Conservation (phyloP, 306 rosid genomes). For the Gillenia trifoliata region DNA sequence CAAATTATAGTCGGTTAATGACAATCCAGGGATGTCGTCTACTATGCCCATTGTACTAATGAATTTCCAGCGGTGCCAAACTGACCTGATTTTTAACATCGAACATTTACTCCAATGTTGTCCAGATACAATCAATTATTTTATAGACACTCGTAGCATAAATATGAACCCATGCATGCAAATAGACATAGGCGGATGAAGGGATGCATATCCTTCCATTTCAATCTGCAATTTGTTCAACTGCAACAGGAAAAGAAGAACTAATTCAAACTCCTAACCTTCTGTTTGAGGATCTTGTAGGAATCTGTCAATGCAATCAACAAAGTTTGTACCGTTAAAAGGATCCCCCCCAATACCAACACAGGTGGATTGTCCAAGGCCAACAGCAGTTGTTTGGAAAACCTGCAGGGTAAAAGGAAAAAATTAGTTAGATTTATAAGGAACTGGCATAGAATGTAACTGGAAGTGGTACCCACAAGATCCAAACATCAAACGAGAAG, state of each 20-base stretch:
- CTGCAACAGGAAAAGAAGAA: neutral
- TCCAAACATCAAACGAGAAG: conserved; percentile 6
- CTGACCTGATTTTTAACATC: too few relatives aligned
- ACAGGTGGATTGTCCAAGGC: conserved; percentile 99
- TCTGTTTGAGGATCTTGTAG: conserved; percentile 91
- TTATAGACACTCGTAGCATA: too few relatives aligned
- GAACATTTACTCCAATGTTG: too few relatives aligned
- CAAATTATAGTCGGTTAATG: neutral
- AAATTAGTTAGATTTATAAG: neutral
- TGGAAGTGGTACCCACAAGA: conserved; percentile 1
- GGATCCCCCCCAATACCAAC: conserved; percentile 99
- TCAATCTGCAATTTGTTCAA: neutral
- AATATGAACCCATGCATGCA: neutral
- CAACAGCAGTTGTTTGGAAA: conserved; percentile 95
- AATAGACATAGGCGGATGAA: neutral
- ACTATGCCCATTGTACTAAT: neutral
- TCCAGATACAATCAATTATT: neutral
- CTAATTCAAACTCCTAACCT: conserved; percentile 41
- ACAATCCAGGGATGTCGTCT: neutral
- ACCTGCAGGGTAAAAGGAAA: conserved; percentile 48
- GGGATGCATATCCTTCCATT: neutral
- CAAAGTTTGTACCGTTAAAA: conserved; percentile 96
- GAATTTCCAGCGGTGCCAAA: too few relatives aligned
- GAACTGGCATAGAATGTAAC: neutral
- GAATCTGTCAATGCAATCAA: conserved; percentile 85